Base-by-base conservation (phyloP, 2,329 filamentous ascomycete genomes). In the Trichoderma lentiforme region DNA sequence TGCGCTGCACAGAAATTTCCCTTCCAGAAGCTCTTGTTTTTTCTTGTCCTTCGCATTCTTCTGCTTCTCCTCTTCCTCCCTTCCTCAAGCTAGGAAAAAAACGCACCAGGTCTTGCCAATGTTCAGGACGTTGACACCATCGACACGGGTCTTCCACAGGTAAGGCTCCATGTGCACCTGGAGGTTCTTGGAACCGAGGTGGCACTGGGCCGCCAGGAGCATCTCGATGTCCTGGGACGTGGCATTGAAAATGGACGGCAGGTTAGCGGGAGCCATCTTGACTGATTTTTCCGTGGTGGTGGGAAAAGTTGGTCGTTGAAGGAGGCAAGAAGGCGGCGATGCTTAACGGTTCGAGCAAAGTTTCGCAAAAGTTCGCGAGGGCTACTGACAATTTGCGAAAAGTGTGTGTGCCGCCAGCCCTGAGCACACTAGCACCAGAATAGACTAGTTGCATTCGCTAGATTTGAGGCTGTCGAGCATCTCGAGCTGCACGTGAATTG, bases 161-260 rank as follows among this genome's bases (percentile, higher is more conserved):
- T 99, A 99, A 79, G 94, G 93, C 88, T 97, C 94, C 94, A 98
- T 98, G 90, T 98, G 95, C 84, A 97, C 93, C 90, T 98, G 96
- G 81, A 99, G 86, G 91, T 99, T 99, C 93, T 98, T 98, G 87
- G 92, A 94, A 82, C 96, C 96, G 81, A 98, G 91, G 87, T 99
- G 97, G 87, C 89, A 91, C 88, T 98, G 95, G 82, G 97, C 95
- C 83, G 95, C 93, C 81, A 99, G 93, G 83, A 99, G 94, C 93
- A 95, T 96, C 93, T 99, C 96, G 88, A 99, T 97, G 89, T 99
- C 96, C 89, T 97, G 91, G 83, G 91, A 92, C 82, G 96, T 98
- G 83, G 96, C 93, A 90, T 97, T 96, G 92, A 99, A 97, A 82
- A 92, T 89, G 78, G 95, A 88, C 84, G 96, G 96, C 79, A 98